Conservation (phyloP, 371 early-diverging fungal species). For the Apophysomyces trapeziformis region DNA sequence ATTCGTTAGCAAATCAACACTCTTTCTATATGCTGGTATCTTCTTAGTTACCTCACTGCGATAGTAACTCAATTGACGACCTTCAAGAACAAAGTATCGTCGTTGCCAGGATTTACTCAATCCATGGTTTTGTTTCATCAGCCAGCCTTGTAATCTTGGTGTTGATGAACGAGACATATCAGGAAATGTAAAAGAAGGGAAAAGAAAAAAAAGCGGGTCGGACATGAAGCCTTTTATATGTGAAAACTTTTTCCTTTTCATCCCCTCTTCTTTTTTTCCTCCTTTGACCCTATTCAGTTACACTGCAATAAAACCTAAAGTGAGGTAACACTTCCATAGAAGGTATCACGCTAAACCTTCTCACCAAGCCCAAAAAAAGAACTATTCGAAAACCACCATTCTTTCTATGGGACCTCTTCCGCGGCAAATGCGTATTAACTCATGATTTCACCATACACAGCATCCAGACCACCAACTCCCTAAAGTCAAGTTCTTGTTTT, state of each 20-base stretch:
- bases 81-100: constrained; percentile 43
- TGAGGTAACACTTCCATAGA: constrained; percentile 1
- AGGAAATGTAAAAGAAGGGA: constrained; percentile 2
- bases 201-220: not conserved
- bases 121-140: constrained; percentile 51
- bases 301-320: constrained; percentile 11
- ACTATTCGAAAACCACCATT: not conserved
- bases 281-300: constrained; percentile 6
- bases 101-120: constrained; percentile 40
- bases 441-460: constrained; percentile 10
- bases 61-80: constrained; percentile 46
- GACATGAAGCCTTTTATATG: not conserved
- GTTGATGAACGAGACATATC: constrained; percentile 9
- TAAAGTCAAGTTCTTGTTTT: not conserved
- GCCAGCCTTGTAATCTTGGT: constrained; percentile 30
- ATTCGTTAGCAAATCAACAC: not conserved
- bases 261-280: not conserved
- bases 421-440: not conserved
- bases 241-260: not conserved
- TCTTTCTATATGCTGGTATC: no score
- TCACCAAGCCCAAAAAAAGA: constrained; percentile 4
- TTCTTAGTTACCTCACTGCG: constrained; percentile 28
- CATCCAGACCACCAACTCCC: not conserved
- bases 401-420: constrained; percentile 8
- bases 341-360: not conserved